Evolutionary conservation across 2,329 filamentous ascomycete genomes (phyloP), one percentile per base, ranked within the genome.

Genomic region (Didymella pomorum): DNA sequence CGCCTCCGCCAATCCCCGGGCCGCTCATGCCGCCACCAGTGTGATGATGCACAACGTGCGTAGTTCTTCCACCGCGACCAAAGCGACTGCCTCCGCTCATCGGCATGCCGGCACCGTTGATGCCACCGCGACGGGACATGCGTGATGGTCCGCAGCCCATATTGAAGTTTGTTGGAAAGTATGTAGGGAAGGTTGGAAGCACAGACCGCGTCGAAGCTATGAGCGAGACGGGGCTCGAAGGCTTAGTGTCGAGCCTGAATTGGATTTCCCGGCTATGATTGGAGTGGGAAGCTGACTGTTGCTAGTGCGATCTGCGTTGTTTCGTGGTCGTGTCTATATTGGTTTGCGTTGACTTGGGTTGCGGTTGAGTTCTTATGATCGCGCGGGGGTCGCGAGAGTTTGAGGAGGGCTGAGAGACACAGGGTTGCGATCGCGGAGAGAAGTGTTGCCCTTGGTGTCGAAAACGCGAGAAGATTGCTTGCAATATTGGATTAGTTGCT

Each of bases 111-210:
- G 54, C 2, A 4, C 47, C 41, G 12, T 52, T 37, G 31, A 31
- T 46, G 20, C 54, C 54, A 9, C 39, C 16, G 11, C 47, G 47
- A 16, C 54, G 54, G 2, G 54, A 56, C 54, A 56, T 56, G 42
- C 54, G 54, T 21, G 47, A 56, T 8, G 54, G 54, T 42, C 54
- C 54, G 23, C 54, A 56, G 18, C 54, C 54, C 54, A 56, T 56
- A 26, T 56, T 47, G n/a, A n/a, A n/a, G 26, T 25, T 5, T 37
- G 9, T 9, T 28, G 31, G 25, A 1, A 21, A 31, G 18, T 31
- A 23, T 33, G 21, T 28, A 12, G 25, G n/a, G 28, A 21, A 21
- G 20, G 12, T 44, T 20, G n/a, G 23, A 25, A 25, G 23, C n/a
- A n/a, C n/a, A n/a, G n/a, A n/a, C n/a, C n/a, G n/a, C n/a, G n/a